These are phyloP conservation scores for Pneumocystis oryctolagi DNA, from an alignment of 1,139 yeast genomes.

Conservation along the genomic window DNA sequence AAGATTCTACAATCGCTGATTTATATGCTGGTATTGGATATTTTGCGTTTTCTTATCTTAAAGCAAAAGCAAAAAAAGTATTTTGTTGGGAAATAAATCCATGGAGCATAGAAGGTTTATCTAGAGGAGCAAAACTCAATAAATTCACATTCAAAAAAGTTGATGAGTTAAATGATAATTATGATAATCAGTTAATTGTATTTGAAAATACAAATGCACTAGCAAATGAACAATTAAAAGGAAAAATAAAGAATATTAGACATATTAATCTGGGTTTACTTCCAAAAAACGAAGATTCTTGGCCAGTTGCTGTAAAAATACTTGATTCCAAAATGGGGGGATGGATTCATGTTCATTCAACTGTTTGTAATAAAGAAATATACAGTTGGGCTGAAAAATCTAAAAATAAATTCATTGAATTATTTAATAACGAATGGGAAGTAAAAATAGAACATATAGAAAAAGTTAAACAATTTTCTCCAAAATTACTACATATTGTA, in stretches of 20 bases:
- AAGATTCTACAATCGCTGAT: constrained; percentile 41
- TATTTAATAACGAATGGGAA: neutral
- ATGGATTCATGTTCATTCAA: constrained; percentile 60
- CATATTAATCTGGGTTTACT: constrained; percentile 68
- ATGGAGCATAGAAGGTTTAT: constrained; percentile 65
- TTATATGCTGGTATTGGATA: constrained; percentile 79
- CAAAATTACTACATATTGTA: constrained; percentile 70
- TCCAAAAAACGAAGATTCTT: constrained; percentile 52
- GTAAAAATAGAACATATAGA: constrained; percentile 28
- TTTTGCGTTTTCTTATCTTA: constrained; percentile 56
- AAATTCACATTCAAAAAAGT: constrained; percentile 30
- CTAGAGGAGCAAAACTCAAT: constrained; percentile 38
- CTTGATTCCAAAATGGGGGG: constrained; percentile 8
- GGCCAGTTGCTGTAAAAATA: constrained; percentile 34
- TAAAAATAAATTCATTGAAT: constrained; percentile 11
- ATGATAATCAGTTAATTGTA: constrained; percentile 26
- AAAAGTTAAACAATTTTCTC: constrained; percentile 71
- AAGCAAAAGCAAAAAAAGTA: constrained; percentile 36
- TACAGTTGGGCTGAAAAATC: constrained; percentile 23
- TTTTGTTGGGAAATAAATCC: constrained; percentile 79
- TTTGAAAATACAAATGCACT: constrained; percentile 50
- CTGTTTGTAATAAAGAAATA: constrained; percentile 38
- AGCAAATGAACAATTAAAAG: constrained; percentile 20
- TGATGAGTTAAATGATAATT: constrained; percentile 20
- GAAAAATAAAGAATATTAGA: constrained; percentile 21